A percentile compares a stretch with the other conserved stretches of the same genome.
These are phyloP conservation scores for Coix lacrymajobi DNA, from an alignment of 176 grass and related monocot species.

Conservation along the genomic window DNA sequence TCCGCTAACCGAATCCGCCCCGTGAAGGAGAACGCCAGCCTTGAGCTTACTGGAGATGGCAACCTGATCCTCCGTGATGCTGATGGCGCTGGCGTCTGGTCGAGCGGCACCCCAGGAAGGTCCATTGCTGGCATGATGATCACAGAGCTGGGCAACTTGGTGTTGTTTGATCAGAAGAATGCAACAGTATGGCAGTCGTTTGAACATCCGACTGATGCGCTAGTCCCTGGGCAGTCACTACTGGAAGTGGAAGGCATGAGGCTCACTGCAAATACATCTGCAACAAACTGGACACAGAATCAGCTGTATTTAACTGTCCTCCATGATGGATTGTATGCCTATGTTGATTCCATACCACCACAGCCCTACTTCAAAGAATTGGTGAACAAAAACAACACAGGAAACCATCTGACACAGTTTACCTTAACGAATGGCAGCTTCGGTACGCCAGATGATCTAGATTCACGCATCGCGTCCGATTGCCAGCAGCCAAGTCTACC, in stretches of 20 bases:
- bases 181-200: constrained; percentile 51
- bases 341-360: constrained; percentile 23
- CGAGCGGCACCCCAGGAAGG: background rate
- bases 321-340: constrained; percentile 16
- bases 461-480: background rate
- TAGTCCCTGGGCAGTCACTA: constrained; percentile 33
- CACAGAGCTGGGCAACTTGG: constrained; percentile 38
- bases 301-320: constrained; percentile 19
- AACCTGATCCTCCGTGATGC: constrained; percentile 26
- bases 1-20: constrained; percentile 29
- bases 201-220: constrained; percentile 33
- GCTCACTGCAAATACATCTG: constrained; percentile 14
- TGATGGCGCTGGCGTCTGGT: constrained; percentile 28
- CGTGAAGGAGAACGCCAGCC: constrained; percentile 37
- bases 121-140: constrained; percentile 5
- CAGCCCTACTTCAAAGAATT: constrained; percentile 13
- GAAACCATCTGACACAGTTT: constrained; percentile 7
- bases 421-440: constrained; percentile 25
- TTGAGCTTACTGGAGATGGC: constrained; percentile 9
- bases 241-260: constrained; percentile 2
- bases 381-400: background rate
- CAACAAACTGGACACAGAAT: constrained; percentile 31
- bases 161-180: constrained; percentile 32
- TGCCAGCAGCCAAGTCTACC: constrained; percentile 10
- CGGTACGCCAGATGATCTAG: background rate